These are phyloP conservation scores for Ogataea ganodermae DNA, from an alignment of 805 yeast species.

Conservation along the genomic window DNA sequence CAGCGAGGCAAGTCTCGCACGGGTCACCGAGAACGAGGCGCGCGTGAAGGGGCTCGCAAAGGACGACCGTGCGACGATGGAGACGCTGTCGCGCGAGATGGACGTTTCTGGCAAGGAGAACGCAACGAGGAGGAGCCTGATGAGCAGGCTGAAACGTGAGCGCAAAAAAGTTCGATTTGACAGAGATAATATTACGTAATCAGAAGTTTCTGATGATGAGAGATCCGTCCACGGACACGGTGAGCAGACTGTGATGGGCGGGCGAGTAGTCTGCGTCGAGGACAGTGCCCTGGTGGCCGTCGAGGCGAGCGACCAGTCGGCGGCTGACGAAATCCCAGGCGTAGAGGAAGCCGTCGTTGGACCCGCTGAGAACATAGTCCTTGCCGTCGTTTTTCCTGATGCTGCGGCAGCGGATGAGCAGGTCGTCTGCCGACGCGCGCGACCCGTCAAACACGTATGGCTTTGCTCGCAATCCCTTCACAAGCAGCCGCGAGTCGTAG, in stretches of 20 bases:
- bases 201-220: constrained; percentile 46
- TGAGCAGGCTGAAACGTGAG: constrained; percentile 20
- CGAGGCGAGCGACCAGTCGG: constrained; percentile 46
- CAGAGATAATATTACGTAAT: neutral
- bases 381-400: constrained; percentile 39
- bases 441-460: constrained; percentile 61
- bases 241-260: constrained; percentile 40
- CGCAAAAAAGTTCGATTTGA: constrained; percentile 25
- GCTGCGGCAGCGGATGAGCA: constrained; percentile 51
- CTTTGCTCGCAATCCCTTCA: constrained; percentile 41
- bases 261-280: constrained; percentile 53
- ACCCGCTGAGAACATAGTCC: constrained; percentile 52
- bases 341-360: constrained; percentile 59
- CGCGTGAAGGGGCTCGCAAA: constrained; percentile 17
- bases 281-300: constrained; percentile 65
- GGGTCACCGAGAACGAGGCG: constrained; percentile 28
- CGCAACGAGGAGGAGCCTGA: constrained; percentile 7
- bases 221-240: constrained; percentile 59
- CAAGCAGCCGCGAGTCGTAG: constrained; percentile 50
- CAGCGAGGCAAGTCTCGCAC: constrained; percentile 32
- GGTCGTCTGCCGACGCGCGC: constrained; percentile 51
- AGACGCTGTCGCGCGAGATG: neutral
- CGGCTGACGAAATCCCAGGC: constrained; percentile 62
- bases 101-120: neutral
- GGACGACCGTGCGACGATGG: constrained; percentile 11